Conservation (phyloP, 768 basidiomycete genomes). For the Suillus discolor region DNA sequence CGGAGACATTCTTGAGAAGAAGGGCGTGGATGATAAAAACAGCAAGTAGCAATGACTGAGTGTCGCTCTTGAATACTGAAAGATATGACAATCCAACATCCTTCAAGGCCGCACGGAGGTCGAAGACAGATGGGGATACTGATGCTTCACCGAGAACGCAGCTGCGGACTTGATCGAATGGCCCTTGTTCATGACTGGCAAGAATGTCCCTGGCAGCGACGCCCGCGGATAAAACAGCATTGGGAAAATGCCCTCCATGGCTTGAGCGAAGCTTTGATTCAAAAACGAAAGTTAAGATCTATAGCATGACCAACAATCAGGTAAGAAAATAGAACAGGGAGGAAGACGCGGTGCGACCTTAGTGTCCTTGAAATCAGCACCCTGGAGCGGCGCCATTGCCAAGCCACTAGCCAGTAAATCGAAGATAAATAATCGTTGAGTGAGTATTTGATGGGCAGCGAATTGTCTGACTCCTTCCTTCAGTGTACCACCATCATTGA, state of each 20-base stretch:
- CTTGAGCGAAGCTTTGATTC: conserved; percentile 36
- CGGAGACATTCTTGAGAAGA: conserved; percentile 39
- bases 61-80: not conserved
- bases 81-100: not conserved
- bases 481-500: conserved; percentile 51
- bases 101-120: not conserved
- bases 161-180: not conserved
- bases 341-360: conserved; percentile 45
- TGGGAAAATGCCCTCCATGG: conserved; percentile 18
- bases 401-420: conserved; percentile 50
- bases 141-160: not conserved
- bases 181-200: conserved; percentile 1
- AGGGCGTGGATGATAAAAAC: conserved; percentile 42
- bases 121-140: not conserved
- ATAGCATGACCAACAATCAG: not conserved
- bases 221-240: conserved; percentile 11
- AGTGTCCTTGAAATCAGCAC: conserved; percentile 60
- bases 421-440: conserved; percentile 53
- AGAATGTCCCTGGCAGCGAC: conserved; percentile 21
- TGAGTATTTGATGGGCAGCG: conserved; percentile 36
- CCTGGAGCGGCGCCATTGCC: conserved; percentile 52
- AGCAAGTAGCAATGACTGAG: conserved; percentile 30
- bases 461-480: conserved; percentile 12
- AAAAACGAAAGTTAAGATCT: conserved; percentile 66
- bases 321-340: not conserved